Evolutionary conservation across 2,329 filamentous ascomycete species (phyloP).

Genomic region (Beauveria sp.): DNA sequence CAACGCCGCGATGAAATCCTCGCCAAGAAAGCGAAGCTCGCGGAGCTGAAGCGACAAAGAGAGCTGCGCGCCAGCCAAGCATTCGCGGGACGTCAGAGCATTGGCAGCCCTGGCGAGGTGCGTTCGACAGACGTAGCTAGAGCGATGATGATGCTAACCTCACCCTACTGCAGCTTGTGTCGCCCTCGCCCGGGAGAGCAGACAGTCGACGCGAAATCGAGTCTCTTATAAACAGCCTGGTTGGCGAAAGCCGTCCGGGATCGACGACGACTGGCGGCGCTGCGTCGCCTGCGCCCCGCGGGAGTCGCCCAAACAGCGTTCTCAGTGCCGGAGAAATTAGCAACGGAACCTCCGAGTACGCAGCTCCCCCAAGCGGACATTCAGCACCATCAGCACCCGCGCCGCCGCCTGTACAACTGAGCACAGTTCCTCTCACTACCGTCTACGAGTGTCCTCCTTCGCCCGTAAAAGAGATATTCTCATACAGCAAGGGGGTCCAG

Average conservation of each 20-base stretch:
- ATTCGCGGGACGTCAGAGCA: conserved; percentile 58
- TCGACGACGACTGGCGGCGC: conserved; percentile 58
- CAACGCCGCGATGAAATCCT: conserved; percentile 93
- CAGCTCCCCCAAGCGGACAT: conserved; percentile 38
- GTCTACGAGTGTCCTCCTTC: conserved; percentile 75
- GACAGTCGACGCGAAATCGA: conserved; percentile 73
- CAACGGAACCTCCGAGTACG: conserved; percentile 60
- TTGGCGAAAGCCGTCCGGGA: conserved; percentile 67
- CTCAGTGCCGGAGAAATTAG: conserved; percentile 76
- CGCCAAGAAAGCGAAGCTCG: conserved; percentile 94
- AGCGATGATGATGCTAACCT: conserved; percentile 14
- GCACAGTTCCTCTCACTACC: conserved; percentile 64
- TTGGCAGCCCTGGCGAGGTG: conserved; percentile 67
- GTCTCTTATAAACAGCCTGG: conserved; percentile 72
- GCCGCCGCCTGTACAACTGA: conserved; percentile 54
- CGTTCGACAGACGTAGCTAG: conserved; percentile 16
- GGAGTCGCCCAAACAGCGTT: conserved; percentile 80
- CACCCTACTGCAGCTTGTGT: conserved; percentile 38
- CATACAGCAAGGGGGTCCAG: conserved; percentile 95
- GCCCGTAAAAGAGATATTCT: conserved; percentile 75
- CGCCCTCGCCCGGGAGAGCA: conserved; percentile 62
- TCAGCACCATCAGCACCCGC: conserved; percentile 25
- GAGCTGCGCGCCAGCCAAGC: conserved; percentile 75
- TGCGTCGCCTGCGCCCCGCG: conserved; percentile 57
- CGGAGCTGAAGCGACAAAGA: conserved; percentile 88